Evolutionary conservation across 2,329 filamentous ascomycete genomes (phyloP).

Genomic region (Neoascochyta sp.): DNA sequence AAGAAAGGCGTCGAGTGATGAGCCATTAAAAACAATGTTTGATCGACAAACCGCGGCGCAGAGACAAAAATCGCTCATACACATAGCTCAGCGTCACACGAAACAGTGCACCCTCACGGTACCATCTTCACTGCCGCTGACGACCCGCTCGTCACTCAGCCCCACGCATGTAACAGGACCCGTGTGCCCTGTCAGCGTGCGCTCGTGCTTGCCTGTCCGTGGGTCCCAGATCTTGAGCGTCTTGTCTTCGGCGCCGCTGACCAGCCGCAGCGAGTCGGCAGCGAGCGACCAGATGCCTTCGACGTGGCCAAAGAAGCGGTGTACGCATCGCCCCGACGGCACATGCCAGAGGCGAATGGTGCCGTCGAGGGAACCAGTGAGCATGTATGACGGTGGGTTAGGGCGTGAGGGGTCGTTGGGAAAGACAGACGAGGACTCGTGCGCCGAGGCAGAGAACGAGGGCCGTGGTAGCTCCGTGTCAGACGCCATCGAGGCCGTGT

Average conservation of each 20-base stretch:
- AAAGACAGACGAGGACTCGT: constrained; percentile 51
- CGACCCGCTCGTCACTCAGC: constrained; percentile 82
- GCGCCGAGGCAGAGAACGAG: constrained; percentile 8
- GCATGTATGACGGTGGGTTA: constrained; percentile 81
- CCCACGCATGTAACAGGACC: constrained; percentile 92
- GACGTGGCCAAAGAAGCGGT: constrained; percentile 93
- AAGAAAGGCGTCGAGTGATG: too few relatives aligned
- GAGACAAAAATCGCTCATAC: constrained; percentile 5
- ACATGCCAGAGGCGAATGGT: constrained; percentile 94
- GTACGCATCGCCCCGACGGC: constrained; percentile 72
- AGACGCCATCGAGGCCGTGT: constrained; percentile 34
- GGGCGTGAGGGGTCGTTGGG: constrained; percentile 60
- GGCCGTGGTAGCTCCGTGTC: constrained; percentile 12
- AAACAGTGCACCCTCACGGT: constrained; percentile 67
- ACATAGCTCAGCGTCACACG: constrained; percentile 7
- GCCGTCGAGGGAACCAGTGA: constrained; percentile 86
- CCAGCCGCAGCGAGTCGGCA: constrained; percentile 81
- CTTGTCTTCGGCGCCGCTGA: constrained; percentile 86
- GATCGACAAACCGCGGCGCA: too few relatives aligned
- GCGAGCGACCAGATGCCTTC: constrained; percentile 94
- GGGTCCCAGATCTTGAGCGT: constrained; percentile 98
- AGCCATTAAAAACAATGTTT: constrained; percentile 1
- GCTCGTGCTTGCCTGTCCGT: constrained; percentile 82
- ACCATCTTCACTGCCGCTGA: constrained; percentile 89
- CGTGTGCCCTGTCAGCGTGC: constrained; percentile 85